These are phyloP conservation scores for Alternaria solani DNA, from an alignment of 2,329 filamentous ascomycete species.

Conservation along the genomic window DNA sequence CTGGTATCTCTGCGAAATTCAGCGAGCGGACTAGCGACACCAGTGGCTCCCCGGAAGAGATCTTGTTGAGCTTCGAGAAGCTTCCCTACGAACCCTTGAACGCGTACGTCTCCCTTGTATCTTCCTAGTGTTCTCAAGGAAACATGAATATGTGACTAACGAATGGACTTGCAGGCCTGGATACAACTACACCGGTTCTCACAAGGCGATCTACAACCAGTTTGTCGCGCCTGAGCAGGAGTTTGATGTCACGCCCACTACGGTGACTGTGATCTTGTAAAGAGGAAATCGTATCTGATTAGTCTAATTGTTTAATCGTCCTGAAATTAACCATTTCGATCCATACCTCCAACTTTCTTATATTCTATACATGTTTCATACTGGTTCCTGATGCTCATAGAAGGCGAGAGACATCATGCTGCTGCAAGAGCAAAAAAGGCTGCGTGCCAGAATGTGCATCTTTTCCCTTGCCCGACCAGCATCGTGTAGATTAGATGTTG, in stretches of 20 bases:
- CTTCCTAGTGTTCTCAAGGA: neutral
- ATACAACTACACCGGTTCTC: neutral
- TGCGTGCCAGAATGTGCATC: neutral
- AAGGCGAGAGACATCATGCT: neutral
- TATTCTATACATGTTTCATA: accelerated
- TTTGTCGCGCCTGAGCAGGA: constrained; percentile 20
- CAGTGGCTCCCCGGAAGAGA: neutral
- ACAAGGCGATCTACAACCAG: neutral
- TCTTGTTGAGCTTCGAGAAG: neutral
- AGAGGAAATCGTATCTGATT: neutral
- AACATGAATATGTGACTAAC: neutral
- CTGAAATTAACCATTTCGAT: neutral
- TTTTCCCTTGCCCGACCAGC: neutral
- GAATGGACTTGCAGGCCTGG: neutral
- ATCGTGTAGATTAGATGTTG: neutral
- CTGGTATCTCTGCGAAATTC: neutral
- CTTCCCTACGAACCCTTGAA: neutral
- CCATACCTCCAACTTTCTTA: accelerated
- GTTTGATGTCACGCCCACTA: constrained; percentile 12
- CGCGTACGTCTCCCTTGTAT: neutral
- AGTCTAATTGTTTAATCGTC: neutral
- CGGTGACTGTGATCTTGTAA: neutral
- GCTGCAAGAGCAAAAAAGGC: accelerated
- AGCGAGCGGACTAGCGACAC: neutral
- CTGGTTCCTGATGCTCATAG: too few species aligned